These are phyloP conservation scores for Biscogniauxia marginata DNA, from an alignment of 2,329 filamentous ascomycete genomes.

Conservation along the genomic window DNA sequence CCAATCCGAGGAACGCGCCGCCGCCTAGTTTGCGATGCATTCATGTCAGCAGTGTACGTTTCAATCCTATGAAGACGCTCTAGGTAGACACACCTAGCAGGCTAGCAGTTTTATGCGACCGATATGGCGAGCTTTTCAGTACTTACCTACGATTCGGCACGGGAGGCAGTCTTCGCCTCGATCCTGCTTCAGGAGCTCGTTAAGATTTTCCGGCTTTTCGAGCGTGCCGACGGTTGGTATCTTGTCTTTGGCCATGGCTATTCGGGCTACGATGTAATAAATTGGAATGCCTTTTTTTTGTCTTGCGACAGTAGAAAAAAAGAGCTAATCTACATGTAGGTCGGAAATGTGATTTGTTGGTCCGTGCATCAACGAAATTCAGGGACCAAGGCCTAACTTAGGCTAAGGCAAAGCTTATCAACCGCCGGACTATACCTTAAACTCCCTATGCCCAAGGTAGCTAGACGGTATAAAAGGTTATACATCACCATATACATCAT, in stretches of 20 bases:
- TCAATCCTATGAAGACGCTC: too few species aligned
- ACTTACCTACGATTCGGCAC: constrained; percentile 70
- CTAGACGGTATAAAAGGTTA: too few species aligned
- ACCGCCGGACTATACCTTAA: too few species aligned
- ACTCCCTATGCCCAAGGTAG: too few species aligned
- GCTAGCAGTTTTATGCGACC: constrained; percentile 1
- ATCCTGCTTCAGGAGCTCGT: constrained; percentile 57
- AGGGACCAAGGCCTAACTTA: not conserved
- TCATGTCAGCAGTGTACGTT: constrained; percentile 7
- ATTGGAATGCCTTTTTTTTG: not conserved
- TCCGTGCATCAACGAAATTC: not conserved
- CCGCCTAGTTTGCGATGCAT: constrained; percentile 54
- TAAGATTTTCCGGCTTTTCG: constrained; percentile 60
- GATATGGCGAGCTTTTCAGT: not conserved
- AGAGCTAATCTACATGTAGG: not conserved
- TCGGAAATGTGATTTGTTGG: not conserved
- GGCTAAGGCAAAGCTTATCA: too few species aligned
- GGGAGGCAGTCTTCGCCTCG: constrained; percentile 65
- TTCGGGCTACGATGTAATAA: constrained; percentile 1
- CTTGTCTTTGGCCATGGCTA: constrained; percentile 45
- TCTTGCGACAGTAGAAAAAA: not conserved
- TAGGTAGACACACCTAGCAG: not conserved
- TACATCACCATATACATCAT: too few species aligned
- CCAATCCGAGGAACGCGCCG: constrained; percentile 72
- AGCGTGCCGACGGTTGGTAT: constrained; percentile 51